Percentiles rank a stretch among this genome's conserved stretches.
Evolutionary conservation across 176 grass and related monocot species (phyloP).

Genomic region (Triticum turgidum): DNA sequence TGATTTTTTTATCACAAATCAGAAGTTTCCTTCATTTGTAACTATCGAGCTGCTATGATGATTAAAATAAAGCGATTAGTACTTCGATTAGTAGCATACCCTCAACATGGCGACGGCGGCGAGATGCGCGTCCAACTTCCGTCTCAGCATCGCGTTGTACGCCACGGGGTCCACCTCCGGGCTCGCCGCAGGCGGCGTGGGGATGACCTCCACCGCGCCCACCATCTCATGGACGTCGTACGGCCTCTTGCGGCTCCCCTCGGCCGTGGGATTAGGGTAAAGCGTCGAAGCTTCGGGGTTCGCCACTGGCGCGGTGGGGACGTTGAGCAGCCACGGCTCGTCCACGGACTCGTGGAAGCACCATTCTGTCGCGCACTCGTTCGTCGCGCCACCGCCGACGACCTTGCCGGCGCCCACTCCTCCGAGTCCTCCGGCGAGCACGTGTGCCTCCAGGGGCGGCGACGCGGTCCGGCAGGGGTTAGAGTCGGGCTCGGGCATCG

Average conservation of each 20-base stretch:
- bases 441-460: neutral
- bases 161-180: conserved; percentile 38
- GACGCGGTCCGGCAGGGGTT: conserved; percentile 28
- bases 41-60: neutral
- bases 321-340: neutral
- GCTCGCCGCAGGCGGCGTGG: neutral
- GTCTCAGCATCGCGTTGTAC: conserved; percentile 57
- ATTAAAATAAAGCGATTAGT: neutral
- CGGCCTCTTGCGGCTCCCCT: neutral
- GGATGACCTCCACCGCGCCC: neutral
- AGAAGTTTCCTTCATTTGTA: neutral
- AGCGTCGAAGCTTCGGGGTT: neutral
- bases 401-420: neutral
- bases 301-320: neutral
- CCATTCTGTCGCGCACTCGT: conserved; percentile 34
- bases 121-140: conserved; percentile 62
- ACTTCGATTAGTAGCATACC: conserved; percentile 29
- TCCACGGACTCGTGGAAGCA: conserved; percentile 61
- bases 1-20: no score
- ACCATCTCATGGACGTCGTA: neutral
- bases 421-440: neutral
- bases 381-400: neutral
- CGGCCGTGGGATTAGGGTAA: neutral
- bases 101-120: conserved; percentile 64
- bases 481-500: neutral